A percentile compares a stretch with the other conserved stretches of the same genome.
Conservation (phyloP, 176 grass and related monocot genomes). For the Carex littledalei region DNA sequence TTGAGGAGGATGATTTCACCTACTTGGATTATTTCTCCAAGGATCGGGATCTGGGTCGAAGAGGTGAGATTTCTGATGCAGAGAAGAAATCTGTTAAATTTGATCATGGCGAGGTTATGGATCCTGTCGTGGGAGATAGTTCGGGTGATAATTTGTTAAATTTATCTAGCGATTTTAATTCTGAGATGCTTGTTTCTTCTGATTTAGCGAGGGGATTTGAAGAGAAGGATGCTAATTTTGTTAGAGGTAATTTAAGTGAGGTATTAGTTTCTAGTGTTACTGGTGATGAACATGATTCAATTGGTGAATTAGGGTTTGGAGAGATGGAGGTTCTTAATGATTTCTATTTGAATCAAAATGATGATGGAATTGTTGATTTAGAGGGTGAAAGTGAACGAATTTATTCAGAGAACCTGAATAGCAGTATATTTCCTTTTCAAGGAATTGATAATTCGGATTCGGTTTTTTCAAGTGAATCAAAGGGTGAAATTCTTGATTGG, state of each 20-base stretch:
- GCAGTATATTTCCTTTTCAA: constrained; percentile 14
- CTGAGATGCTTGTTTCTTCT: background rate
- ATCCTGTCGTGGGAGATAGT: background rate
- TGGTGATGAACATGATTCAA: background rate
- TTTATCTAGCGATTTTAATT: background rate
- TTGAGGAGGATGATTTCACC: constrained; percentile 14
- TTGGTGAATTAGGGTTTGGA: constrained; percentile 19
- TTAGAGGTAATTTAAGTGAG: background rate
- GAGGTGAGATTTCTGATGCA: constrained; percentile 12
- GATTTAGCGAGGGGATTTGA: background rate
- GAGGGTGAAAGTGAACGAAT: background rate
- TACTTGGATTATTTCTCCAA: background rate
- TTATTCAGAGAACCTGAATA: background rate
- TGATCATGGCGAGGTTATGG: background rate
- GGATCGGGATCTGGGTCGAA: background rate
- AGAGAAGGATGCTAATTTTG: background rate
- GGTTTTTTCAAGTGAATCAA: background rate
- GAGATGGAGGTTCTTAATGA: constrained; percentile 18
- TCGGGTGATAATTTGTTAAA: background rate
- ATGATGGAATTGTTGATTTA: background rate
- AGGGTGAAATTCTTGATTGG: background rate
- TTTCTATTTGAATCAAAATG: constrained; percentile 7
- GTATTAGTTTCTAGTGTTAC: background rate
- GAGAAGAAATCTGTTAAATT: background rate
- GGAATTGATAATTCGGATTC: constrained; percentile 15